Conservation (phyloP, 441 rosid genomes). For the Aleurites moluccanus region DNA sequence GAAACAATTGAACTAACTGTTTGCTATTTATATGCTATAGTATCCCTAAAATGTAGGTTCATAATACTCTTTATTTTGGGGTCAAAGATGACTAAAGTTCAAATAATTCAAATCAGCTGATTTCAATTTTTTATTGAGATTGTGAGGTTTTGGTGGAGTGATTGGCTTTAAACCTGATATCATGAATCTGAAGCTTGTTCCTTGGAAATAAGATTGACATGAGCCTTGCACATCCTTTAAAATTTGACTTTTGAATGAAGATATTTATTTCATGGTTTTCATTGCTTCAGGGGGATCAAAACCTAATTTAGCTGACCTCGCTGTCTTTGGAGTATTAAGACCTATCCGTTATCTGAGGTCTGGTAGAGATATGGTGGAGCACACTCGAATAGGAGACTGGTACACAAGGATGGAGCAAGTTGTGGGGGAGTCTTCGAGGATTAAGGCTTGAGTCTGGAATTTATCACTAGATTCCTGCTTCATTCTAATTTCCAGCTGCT, state of each 20-base stretch:
- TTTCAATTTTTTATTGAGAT: background rate
- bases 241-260: background rate
- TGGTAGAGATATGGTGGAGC: constrained; percentile 81
- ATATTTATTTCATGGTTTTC: constrained; percentile 5
- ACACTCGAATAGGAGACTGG: constrained; percentile 80
- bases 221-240: background rate
- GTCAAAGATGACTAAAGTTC: background rate
- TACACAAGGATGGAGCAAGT: constrained; percentile 61
- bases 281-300: constrained; percentile 56
- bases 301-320: constrained; percentile 86
- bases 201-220: background rate
- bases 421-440: constrained; percentile 63
- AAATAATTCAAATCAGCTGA: background rate
- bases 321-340: constrained; percentile 82
- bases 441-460: constrained; percentile 27
- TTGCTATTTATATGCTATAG: background rate
- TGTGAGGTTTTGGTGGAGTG: background rate
- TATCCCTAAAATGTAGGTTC: background rate
- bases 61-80: background rate
- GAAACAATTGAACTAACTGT: background rate
- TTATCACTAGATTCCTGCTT: background rate
- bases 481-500: constrained; percentile 6
- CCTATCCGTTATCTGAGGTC: constrained; percentile 73
- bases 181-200: constrained; percentile 18
- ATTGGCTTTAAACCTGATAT: background rate